A percentile compares a stretch with the other conserved stretches of the same genome.
phyloP scores from a whole-genome alignment of 2,329 filamentous ascomycete genomes.

The Arthrobotrys iridis region DNA sequence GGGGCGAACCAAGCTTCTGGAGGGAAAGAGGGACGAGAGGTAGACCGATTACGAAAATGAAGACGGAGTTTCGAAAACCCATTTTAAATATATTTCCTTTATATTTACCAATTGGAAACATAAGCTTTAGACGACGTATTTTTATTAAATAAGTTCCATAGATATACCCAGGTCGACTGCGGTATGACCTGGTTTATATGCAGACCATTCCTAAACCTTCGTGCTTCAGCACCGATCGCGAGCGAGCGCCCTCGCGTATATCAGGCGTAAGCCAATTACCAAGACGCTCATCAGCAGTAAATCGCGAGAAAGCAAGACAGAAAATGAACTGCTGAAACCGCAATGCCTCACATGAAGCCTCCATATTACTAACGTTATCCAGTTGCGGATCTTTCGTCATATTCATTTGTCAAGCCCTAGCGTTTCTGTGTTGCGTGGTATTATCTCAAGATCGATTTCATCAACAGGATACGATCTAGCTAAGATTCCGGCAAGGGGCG shows the following conservation, averaged over 20 bases:
- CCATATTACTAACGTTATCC: slow-evolving; percentile 16
- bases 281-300: too few species aligned
- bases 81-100: neutral
- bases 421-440: slow-evolving; percentile 6
- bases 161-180: too few species aligned
- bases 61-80: neutral
- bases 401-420: neutral
- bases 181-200: too few species aligned
- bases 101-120: neutral
- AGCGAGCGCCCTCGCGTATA: too few species aligned
- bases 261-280: too few species aligned
- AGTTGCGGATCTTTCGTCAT: slow-evolving; percentile 13
- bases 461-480: neutral
- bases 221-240: too few species aligned
- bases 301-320: too few species aligned
- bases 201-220: too few species aligned
- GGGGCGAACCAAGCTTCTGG: neutral
- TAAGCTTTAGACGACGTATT: too few species aligned
- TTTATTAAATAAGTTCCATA: too few species aligned
- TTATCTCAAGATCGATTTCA: neutral
- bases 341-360: neutral
- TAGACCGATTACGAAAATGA: neutral
- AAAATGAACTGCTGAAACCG: neutral
- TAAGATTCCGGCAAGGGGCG: neutral
- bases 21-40: neutral